A percentile compares a stretch with the other conserved stretches of the same genome.
Evolutionary conservation across 1,284 basidiomycete species (phyloP).

Genomic region (Sporisorium scitamineum): DNA sequence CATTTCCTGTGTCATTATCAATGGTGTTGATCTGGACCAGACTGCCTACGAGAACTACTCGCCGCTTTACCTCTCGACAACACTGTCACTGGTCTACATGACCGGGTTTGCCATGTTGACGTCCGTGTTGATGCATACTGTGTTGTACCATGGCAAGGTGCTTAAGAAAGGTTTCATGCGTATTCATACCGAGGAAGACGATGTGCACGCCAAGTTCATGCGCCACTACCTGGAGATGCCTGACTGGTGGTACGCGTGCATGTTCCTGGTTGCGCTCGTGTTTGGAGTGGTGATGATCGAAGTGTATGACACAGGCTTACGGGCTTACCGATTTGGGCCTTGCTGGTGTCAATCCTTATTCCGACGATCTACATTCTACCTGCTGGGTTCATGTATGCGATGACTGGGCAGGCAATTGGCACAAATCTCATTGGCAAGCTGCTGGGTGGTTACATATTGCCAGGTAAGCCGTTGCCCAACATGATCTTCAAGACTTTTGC

Average conservation of each 20-base stretch:
- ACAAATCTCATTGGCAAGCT: slow-evolving; percentile 91
- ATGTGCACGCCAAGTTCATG: slow-evolving; percentile 97
- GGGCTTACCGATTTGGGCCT: slow-evolving; percentile 84
- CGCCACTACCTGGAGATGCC: slow-evolving; percentile 91
- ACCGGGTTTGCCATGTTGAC: slow-evolving; percentile 87
- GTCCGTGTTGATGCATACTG: slow-evolving; percentile 87
- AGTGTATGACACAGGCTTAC: slow-evolving; percentile 90
- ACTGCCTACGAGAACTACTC: slow-evolving; percentile 87
- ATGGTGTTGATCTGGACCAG: slow-evolving; percentile 76
- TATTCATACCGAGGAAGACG: slow-evolving; percentile 83
- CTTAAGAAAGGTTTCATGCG: slow-evolving; percentile 81
- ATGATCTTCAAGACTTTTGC: slow-evolving; percentile 95
- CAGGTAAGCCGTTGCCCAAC: slow-evolving; percentile 87
- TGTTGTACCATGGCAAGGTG: slow-evolving; percentile 85
- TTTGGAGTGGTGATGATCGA: slow-evolving; percentile 84
- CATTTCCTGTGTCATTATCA: slow-evolving; percentile 78
- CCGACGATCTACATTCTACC: slow-evolving; percentile 88
- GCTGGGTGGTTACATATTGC: slow-evolving; percentile 86
- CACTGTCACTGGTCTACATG: slow-evolving; percentile 88
- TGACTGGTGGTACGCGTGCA: slow-evolving; percentile 86
- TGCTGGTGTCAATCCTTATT: slow-evolving; percentile 79
- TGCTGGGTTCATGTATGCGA: slow-evolving; percentile 89
- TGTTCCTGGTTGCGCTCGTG: slow-evolving; percentile 79
- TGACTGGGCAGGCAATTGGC: slow-evolving; percentile 81
- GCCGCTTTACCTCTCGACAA: slow-evolving; percentile 87